Evolutionary conservation across 1,284 basidiomycete genomes (phyloP), one percentile per base, ranked within the genome.

Genomic region (Ganoderma leucocontextum): DNA sequence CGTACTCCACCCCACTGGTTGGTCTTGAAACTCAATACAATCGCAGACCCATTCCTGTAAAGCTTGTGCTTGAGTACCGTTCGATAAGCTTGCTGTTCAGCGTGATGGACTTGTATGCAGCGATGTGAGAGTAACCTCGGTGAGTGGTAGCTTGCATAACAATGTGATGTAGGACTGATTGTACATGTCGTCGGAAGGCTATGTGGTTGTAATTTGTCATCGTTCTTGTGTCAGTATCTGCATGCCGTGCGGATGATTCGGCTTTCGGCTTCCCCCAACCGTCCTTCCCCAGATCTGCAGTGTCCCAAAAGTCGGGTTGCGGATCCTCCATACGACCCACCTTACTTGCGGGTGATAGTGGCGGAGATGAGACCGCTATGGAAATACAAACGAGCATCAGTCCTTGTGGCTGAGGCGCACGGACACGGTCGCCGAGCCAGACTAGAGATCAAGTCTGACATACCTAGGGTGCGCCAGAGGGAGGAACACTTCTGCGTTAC

Each of bases 401-500:
- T 52, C 60, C 64, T 44, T 57, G 65, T 49, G 29, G 55, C 10
- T 57, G 19, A 9, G 22, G 10, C 10, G 5, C 6, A 42, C 57
- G 35, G 29, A 59, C 62, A 55, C 66, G 63, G 60, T 70, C 70
- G 64, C 57, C 29, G 29, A 29, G 29, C 29, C 29, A 29, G 29
- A 29, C 29, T 29, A 29, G 29, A 29, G 29, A 29, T 29, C 29
- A 29, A 29, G 29, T 29, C 29, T 29, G 29, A 29, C 70, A 33
- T 66, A 91, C 90, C 91, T 93, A 41, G 94, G 94, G 39, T 92
- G 91, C n/a, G 91, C 84, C 60, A 93, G 82, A 53, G 94, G 94
- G 73, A 89, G 84, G 80, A 95, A 95, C 29, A 95, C 94, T 77
- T 95, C 93, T 57, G 92, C 93, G n/a, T 86, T 82, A 2, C 88